phyloP scores from a whole-genome alignment of 129 eudicot genomes.

The Artemisia tridentata region DNA sequence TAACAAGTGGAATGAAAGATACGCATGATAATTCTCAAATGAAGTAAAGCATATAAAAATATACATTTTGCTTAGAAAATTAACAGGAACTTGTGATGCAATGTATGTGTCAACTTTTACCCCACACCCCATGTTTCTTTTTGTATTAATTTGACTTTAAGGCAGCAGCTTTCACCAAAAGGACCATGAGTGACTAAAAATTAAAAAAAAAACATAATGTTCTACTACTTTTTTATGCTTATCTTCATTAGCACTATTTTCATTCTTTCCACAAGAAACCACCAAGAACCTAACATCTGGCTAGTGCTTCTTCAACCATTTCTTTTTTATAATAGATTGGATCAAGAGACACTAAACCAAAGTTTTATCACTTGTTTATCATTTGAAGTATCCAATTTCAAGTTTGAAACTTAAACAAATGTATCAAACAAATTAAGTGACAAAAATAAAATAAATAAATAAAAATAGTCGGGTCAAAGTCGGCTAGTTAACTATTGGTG shows the following conservation, averaged over 20 bases:
- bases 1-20: constrained; percentile 17
- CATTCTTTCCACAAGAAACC: background rate
- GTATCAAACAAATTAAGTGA: background rate
- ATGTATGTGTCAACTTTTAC: constrained; percentile 19
- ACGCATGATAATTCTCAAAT: constrained; percentile 12
- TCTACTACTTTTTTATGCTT: background rate
- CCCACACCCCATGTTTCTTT: constrained; percentile 19
- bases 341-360: background rate
- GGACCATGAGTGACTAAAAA: constrained; percentile 18
- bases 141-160: constrained; percentile 19
- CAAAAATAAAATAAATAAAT: background rate
- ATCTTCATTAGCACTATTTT: constrained; percentile 14
- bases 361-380: background rate
- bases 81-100: constrained; percentile 19
- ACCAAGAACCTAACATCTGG: constrained; percentile 23
- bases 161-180: constrained; percentile 20
- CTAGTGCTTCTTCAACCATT: constrained; percentile 15
- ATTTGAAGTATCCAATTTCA: background rate
- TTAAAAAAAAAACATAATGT: background rate
- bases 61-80: background rate
- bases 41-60: constrained; percentile 3
- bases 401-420: background rate
- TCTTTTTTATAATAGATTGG: constrained; percentile 1
- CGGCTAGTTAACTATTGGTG: background rate
- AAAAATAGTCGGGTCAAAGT: background rate